These are phyloP conservation scores for Phylloporus rhodoxanthus DNA, from an alignment of 768 basidiomycete genomes.

Conservation along the genomic window DNA sequence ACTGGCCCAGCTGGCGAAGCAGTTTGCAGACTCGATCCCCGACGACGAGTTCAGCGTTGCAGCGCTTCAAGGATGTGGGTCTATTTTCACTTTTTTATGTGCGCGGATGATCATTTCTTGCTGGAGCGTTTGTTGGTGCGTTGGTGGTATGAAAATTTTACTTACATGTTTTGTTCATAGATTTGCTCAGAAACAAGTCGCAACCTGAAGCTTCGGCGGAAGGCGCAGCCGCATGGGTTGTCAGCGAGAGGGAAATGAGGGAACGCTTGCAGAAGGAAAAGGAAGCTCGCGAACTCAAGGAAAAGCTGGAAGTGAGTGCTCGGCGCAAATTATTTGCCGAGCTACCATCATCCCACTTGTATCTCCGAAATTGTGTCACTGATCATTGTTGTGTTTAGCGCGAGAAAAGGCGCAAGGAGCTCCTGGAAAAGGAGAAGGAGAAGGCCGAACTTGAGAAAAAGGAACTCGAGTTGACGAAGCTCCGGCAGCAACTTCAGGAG, in stretches of 20 bases:
- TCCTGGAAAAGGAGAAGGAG: constrained; percentile 45
- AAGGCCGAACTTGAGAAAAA: constrained; percentile 64
- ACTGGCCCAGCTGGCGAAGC: constrained; percentile 63
- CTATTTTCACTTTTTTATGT: constrained; percentile 13
- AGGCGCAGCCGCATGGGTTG: constrained; percentile 66
- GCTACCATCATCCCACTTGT: constrained; percentile 10
- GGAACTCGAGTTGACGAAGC: constrained; percentile 50
- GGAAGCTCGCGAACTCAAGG: constrained; percentile 62
- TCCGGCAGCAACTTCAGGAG: constrained; percentile 46
- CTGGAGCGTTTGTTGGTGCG: constrained; percentile 19
- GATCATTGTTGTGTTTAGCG: constrained; percentile 26
- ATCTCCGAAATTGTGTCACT: constrained; percentile 1
- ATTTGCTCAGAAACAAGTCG: constrained; percentile 79
- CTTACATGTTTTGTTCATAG: constrained; percentile 35
- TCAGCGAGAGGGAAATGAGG: constrained; percentile 66
- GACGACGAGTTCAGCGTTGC: constrained; percentile 87
- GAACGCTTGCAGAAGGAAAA: constrained; percentile 70
- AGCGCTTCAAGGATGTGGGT: constrained; percentile 85
- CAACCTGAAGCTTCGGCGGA: constrained; percentile 70
- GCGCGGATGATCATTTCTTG: constrained; percentile 6
- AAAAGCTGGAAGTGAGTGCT: constrained; percentile 57
- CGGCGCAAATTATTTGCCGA: constrained; percentile 14
- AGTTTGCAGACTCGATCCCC: constrained; percentile 77
- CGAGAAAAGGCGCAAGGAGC: constrained; percentile 41
- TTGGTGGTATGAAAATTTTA: constrained; percentile 18